These are phyloP conservation scores for Nemania sp. DNA, from an alignment of 2,329 filamentous ascomycete species.

Conservation along the genomic window DNA sequence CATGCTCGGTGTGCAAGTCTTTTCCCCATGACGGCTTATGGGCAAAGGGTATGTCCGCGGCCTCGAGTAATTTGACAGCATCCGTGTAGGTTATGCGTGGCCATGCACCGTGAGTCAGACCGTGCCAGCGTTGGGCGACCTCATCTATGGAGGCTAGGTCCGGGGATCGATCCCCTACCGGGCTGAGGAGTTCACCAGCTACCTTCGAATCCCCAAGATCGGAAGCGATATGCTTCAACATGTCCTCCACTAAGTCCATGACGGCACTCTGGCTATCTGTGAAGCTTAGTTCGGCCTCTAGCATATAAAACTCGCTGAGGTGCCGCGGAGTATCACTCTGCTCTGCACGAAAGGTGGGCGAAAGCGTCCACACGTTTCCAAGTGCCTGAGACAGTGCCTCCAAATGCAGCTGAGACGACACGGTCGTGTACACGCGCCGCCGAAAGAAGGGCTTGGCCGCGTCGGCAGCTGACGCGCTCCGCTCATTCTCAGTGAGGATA, in stretches of 20 bases:
- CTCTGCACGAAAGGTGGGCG: conserved; percentile 92
- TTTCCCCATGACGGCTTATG: conserved; percentile 71
- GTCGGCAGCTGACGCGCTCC: conserved; percentile 41
- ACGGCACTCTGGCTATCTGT: conserved; percentile 69
- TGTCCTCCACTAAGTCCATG: conserved; percentile 79
- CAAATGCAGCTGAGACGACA: conserved; percentile 91
- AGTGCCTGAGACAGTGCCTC: conserved; percentile 89
- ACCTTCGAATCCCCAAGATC: conserved; percentile 48
- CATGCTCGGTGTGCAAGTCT: conserved; percentile 88
- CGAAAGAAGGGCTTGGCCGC: conserved; percentile 72
- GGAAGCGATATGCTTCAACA: conserved; percentile 63
- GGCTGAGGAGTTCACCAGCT: conserved; percentile 50
- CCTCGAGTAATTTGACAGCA: conserved; percentile 71
- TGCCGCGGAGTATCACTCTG: conserved; percentile 91
- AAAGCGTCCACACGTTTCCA: conserved; percentile 90
- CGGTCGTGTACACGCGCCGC: conserved; percentile 89
- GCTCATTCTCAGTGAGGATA: conserved; percentile 54
- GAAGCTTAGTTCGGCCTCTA: conserved; percentile 89
- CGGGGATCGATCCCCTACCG: conserved; percentile 49
- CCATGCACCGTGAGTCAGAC: conserved; percentile 67
- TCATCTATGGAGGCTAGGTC: conserved; percentile 52
- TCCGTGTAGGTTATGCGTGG: conserved; percentile 81
- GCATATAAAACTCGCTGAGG: conserved; percentile 98
- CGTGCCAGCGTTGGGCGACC: conserved; percentile 73
- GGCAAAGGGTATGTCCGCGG: conserved; percentile 66